These are phyloP conservation scores for Cryptococcus floricola DNA, from an alignment of 1,284 basidiomycete species.

Conservation along the genomic window DNA sequence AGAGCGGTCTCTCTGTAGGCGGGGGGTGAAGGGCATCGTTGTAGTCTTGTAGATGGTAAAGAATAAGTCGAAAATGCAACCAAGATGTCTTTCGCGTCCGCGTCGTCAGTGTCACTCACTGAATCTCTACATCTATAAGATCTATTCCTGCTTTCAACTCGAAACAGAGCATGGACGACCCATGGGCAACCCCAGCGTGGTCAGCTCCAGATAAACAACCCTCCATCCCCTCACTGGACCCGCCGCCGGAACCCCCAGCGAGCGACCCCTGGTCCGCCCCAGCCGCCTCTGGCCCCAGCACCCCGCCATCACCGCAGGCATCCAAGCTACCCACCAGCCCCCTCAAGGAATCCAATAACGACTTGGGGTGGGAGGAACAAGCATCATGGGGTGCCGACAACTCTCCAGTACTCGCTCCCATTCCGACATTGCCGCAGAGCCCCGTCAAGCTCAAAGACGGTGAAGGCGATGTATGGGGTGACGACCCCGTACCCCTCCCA, in stretches of 20 bases:
- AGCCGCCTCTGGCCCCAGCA: not conserved
- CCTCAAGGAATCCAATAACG: not conserved
- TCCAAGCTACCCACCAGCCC: not conserved
- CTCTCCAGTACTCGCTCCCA: not conserved
- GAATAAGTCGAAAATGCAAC: not conserved
- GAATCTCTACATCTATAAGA: too few species aligned
- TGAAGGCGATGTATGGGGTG: not conserved
- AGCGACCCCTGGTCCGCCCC: conserved; percentile 33
- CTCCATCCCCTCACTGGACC: not conserved
- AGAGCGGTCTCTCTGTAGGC: not conserved
- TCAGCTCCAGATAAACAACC: conserved; percentile 19
- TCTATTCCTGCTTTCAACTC: not conserved
- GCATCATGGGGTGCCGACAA: not conserved
- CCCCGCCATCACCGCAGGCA: not conserved
- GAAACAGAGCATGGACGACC: conserved; percentile 29
- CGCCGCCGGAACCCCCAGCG: conserved; percentile 4
- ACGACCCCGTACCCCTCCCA: not conserved
- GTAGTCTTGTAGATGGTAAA: too few species aligned
- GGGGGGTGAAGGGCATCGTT: not conserved
- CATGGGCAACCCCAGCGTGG: conserved; percentile 36
- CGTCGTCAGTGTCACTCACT: not conserved
- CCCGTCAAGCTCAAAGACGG: not conserved
- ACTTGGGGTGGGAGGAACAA: not conserved
- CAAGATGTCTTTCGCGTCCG: not conserved
- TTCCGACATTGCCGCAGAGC: not conserved